These are phyloP conservation scores for Plectosphaerella cucumerina DNA, from an alignment of 2,329 filamentous ascomycete species.

Conservation along the genomic window DNA sequence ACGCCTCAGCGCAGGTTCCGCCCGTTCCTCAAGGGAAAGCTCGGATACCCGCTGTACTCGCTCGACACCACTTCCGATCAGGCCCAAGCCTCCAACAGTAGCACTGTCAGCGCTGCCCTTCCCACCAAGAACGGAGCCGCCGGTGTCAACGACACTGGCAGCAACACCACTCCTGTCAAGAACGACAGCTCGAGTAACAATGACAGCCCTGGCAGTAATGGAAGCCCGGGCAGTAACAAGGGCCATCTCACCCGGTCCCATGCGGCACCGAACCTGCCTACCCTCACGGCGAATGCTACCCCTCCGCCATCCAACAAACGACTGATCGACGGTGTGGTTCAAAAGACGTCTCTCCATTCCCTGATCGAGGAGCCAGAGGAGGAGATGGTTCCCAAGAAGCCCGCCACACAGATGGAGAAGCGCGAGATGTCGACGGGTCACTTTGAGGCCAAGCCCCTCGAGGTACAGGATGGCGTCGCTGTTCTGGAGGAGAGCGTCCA, in stretches of 20 bases:
- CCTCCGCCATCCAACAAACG: too few relatives aligned
- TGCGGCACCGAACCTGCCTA: constrained; percentile 1
- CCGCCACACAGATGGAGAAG: constrained; percentile 21
- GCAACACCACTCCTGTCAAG: too few relatives aligned
- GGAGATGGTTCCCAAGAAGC: background rate
- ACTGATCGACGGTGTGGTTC: too few relatives aligned
- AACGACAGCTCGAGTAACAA: too few relatives aligned
- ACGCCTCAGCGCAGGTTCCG: background rate
- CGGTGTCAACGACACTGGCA: too few relatives aligned
- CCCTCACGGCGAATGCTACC: background rate
- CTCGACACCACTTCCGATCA: background rate
- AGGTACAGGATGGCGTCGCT: constrained; percentile 48
- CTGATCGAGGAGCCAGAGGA: too few relatives aligned
- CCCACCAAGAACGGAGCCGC: too few relatives aligned
- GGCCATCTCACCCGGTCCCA: constrained; percentile 9
- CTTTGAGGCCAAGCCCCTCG: constrained; percentile 35
- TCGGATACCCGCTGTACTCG: background rate
- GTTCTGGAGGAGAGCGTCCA: constrained; percentile 53
- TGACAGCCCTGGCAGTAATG: too few relatives aligned
- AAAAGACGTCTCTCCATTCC: too few relatives aligned
- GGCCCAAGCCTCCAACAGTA: too few relatives aligned
- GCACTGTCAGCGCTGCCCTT: too few relatives aligned
- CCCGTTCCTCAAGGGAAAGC: background rate
- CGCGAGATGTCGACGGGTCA: constrained; percentile 23
- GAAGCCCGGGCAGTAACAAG: background rate